Conservation (phyloP, 2,329 filamentous ascomycete species). For the Aspergillus neoniger region DNA sequence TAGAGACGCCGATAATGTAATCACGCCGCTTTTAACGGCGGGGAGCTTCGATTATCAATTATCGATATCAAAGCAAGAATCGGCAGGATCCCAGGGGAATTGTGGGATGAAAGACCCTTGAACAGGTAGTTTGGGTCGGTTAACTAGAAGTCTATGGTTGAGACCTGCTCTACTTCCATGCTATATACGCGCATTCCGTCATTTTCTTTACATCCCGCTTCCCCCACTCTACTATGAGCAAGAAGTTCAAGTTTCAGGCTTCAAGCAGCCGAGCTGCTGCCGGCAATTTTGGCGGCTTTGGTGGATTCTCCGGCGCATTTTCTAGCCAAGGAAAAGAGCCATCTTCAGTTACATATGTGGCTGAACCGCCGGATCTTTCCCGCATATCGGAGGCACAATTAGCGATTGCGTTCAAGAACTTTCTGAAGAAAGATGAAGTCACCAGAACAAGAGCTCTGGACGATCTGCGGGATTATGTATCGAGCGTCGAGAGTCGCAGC, state of each 20-base stretch:
- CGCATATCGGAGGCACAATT: slow-evolving; percentile 76
- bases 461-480: slow-evolving; percentile 70
- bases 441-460: slow-evolving; percentile 91
- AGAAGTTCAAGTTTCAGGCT: slow-evolving; percentile 64
- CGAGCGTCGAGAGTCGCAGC: slow-evolving; percentile 54
- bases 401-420: slow-evolving; percentile 87
- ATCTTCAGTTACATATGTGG: slow-evolving; percentile 79
- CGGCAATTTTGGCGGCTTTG: slow-evolving; percentile 51
- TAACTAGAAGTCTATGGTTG: not conserved
- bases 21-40: slow-evolving; percentile 9
- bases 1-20: slow-evolving; percentile 30
- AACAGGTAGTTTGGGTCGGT: not conserved
- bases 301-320: slow-evolving; percentile 40
- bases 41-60: not conserved
- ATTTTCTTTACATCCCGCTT: slow-evolving; percentile 24
- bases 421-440: slow-evolving; percentile 87
- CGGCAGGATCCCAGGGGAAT: not conserved
- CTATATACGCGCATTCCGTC: slow-evolving; percentile 12
- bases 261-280: slow-evolving; percentile 63
- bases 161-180: not conserved
- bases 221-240: slow-evolving; percentile 56
- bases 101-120: slow-evolving; percentile 1
- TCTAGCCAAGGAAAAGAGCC: slow-evolving; percentile 47
- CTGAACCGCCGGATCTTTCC: slow-evolving; percentile 80
- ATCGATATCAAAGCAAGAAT: not conserved